phyloP scores from a whole-genome alignment of 352 stramenopile species.

The Phytophthora citrophthora region DNA sequence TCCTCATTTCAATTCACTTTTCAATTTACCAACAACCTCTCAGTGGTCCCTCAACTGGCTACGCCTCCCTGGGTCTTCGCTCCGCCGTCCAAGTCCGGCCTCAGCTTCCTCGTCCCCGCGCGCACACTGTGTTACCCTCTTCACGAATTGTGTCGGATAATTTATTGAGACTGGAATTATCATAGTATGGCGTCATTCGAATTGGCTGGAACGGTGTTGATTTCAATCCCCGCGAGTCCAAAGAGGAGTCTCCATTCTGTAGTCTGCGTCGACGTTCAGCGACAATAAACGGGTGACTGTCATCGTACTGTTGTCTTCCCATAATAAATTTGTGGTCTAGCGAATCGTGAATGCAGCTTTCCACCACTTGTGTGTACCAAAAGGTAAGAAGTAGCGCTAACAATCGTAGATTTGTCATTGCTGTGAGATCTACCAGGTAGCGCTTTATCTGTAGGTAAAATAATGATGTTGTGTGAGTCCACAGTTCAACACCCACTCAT shows the following conservation, averaged over 20 bases:
- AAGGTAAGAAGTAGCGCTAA: constrained; percentile 6
- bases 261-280: constrained; percentile 17
- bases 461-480: too few relatives aligned
- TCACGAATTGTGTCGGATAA: constrained; percentile 39
- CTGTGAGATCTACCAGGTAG: too few relatives aligned
- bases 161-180: constrained; percentile 50
- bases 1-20: too few relatives aligned
- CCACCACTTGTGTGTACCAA: constrained; percentile 2
- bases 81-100: too few relatives aligned
- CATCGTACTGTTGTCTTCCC: constrained; percentile 24
- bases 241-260: neutral
- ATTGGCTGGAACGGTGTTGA: constrained; percentile 49
- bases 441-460: too few relatives aligned
- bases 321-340: constrained; percentile 25
- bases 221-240: constrained; percentile 18
- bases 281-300: constrained; percentile 29
- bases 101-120: too few relatives aligned
- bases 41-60: too few relatives aligned
- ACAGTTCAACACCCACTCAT: too few relatives aligned
- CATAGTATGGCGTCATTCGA: constrained; percentile 73
- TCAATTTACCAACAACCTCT: too few relatives aligned
- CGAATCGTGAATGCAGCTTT: constrained; percentile 41
- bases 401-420: neutral
- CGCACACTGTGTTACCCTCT: too few relatives aligned
- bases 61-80: too few relatives aligned